Percentiles rank a stretch among this genome's conserved stretches.
phyloP scores from a whole-genome alignment of 75 land plant species.

The Isoetes taiwanensis region DNA sequence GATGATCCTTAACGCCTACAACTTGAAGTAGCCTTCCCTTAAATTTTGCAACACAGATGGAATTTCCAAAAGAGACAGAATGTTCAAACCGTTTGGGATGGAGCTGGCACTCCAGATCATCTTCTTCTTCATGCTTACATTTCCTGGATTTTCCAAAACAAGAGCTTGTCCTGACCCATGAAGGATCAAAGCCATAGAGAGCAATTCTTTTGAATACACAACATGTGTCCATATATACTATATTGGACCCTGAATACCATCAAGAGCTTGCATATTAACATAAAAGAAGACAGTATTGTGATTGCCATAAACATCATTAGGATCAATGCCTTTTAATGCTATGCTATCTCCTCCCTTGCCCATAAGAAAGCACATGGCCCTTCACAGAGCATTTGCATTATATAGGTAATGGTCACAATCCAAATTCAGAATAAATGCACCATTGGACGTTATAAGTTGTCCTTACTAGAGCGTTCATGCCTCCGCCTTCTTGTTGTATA shows the following conservation, averaged over 20 bases:
- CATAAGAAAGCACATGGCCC: slow-evolving; percentile 2
- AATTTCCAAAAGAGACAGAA: too few species aligned
- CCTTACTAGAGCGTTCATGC: slow-evolving; percentile 5
- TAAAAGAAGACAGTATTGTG: slow-evolving; percentile 6
- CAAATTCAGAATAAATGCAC: background rate
- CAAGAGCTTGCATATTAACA: slow-evolving; percentile 3
- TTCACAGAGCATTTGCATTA: background rate
- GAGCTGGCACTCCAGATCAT: too few species aligned
- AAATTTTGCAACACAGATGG: too few species aligned
- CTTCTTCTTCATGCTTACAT: too few species aligned
- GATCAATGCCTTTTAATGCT: slow-evolving; percentile 1
- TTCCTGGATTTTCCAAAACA: too few species aligned
- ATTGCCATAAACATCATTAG: background rate
- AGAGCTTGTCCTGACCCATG: too few species aligned
- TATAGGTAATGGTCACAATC: slow-evolving; percentile 6
- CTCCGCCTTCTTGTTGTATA: slow-evolving; percentile 6
- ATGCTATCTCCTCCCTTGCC: slow-evolving; percentile 1
- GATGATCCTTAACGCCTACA: too few species aligned
- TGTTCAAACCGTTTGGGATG: too few species aligned
- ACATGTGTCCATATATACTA: background rate
- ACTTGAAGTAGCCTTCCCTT: too few species aligned
- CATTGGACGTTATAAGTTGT: background rate
- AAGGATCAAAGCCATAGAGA: slow-evolving; percentile 2
- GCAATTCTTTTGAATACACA: background rate
- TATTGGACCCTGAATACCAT: slow-evolving; percentile 4